phyloP scores from a whole-genome alignment of 1,139 yeast species.

The Nadsonia starkeyi-henricii region DNA sequence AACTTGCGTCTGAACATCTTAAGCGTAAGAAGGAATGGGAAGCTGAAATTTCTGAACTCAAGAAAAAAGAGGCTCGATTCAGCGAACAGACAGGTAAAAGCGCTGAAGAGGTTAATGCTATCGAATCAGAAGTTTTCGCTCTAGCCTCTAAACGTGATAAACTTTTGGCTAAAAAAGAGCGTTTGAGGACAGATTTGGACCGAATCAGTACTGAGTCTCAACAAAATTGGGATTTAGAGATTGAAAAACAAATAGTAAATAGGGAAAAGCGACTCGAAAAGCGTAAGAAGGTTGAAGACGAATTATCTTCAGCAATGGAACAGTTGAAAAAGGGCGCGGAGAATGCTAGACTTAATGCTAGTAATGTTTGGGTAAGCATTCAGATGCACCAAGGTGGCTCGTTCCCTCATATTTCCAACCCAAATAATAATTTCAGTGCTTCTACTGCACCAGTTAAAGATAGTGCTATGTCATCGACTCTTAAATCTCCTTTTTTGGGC shows the following conservation, averaged over 20 bases:
- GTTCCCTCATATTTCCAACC: neutral
- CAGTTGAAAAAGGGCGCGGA: conserved; percentile 23
- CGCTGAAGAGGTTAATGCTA: conserved; percentile 12
- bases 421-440: neutral
- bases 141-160: conserved; percentile 15
- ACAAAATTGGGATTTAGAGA: conserved; percentile 8
- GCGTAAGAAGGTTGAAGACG: conserved; percentile 17
- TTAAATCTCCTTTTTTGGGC: too few relatives aligned
- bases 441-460: too few relatives aligned
- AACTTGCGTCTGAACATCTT: conserved; percentile 9
- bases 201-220: conserved; percentile 12
- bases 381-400: neutral
- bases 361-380: neutral
- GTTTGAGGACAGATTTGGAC: conserved; percentile 12
- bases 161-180: conserved; percentile 13
- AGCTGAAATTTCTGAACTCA: conserved; percentile 10
- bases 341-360: conserved; percentile 8
- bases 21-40: conserved; percentile 12
- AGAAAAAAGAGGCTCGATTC: conserved; percentile 10
- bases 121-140: conserved; percentile 13
- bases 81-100: conserved; percentile 12
- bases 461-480: too few relatives aligned
- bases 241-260: conserved; percentile 8
- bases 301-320: conserved; percentile 22
- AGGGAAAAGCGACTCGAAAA: conserved; percentile 10